Conservation (phyloP, 164 flowering plant genomes). For the Saururus chinensis region DNA sequence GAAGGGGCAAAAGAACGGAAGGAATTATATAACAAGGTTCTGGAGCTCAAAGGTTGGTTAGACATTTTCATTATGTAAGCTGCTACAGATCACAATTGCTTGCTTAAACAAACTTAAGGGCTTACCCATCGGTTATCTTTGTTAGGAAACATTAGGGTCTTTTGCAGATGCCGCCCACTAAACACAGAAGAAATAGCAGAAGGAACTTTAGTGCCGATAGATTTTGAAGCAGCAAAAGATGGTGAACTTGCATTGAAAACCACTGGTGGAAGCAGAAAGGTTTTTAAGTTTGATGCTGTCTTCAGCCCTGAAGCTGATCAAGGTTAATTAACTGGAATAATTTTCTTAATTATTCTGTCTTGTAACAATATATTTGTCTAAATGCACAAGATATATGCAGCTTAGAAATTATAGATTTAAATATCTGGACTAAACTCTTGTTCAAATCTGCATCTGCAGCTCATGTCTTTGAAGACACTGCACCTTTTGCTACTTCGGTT, state of each 20-base stretch:
- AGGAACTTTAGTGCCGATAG: slow-evolving; percentile 60
- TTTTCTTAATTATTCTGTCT: neutral
- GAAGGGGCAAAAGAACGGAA: slow-evolving; percentile 71
- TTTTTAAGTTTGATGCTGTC: slow-evolving; percentile 84
- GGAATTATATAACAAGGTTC: slow-evolving; percentile 76
- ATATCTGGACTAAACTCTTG: slow-evolving; percentile 4
- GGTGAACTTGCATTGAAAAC: slow-evolving; percentile 67
- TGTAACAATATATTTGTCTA: neutral
- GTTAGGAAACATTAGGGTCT: slow-evolving; percentile 88
- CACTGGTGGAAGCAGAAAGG: slow-evolving; percentile 50
- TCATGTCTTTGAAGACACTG: slow-evolving; percentile 80
- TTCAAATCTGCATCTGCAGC: slow-evolving; percentile 20
- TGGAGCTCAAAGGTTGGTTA: slow-evolving; percentile 72
- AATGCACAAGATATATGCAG: neutral
- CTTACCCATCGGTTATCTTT: neutral
- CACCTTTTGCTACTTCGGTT: slow-evolving; percentile 78
- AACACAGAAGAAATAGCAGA: slow-evolving; percentile 53
- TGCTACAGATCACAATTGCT: neutral
- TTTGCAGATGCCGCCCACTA: slow-evolving; percentile 88
- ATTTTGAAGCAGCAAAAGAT: slow-evolving; percentile 78
- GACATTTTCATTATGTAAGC: neutral
- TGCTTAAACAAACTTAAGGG: neutral
- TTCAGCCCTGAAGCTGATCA: slow-evolving; percentile 75
- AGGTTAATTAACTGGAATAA: slow-evolving; percentile 27
- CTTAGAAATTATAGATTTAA: neutral